phyloP scores from a whole-genome alignment of 2,329 filamentous ascomycete species.

The Monilinia aucupariae region DNA sequence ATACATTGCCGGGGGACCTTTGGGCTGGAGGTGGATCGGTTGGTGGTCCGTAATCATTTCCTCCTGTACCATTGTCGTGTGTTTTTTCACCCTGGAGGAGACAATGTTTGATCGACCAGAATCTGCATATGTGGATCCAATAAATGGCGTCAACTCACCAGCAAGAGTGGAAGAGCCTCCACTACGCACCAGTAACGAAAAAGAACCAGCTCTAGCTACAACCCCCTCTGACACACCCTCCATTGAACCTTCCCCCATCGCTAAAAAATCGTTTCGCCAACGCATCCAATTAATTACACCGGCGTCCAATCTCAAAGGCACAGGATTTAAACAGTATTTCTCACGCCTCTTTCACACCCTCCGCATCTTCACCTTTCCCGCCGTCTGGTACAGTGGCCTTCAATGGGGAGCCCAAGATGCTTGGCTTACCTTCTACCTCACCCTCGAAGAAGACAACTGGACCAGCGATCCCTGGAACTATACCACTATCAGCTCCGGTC shows the following conservation, averaged over 20 bases:
- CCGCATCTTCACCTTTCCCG: conserved; percentile 52
- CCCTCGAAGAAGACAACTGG: conserved; percentile 53
- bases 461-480: conserved; percentile 51
- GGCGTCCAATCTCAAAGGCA: conserved; percentile 48
- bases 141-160: conserved; percentile 23
- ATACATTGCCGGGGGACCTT: conserved; percentile 44
- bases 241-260: neutral
- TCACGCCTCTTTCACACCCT: conserved; percentile 49
- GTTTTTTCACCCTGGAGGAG: conserved; percentile 50
- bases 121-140: conserved; percentile 36
- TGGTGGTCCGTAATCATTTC: conserved; percentile 48
- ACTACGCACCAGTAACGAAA: conserved; percentile 16
- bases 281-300: conserved; percentile 52
- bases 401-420: conserved; percentile 57
- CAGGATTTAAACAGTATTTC: conserved; percentile 50
- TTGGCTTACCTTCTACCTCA: conserved; percentile 55
- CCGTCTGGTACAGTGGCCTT: conserved; percentile 51
- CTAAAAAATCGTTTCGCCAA: conserved; percentile 47
- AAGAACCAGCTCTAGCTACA: conserved; percentile 16
- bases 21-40: conserved; percentile 52
- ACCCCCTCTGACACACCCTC: conserved; percentile 16
- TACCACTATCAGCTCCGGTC: conserved; percentile 46
- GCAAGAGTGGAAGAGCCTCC: neutral
- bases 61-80: conserved; percentile 42
- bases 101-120: conserved; percentile 42